These are phyloP conservation scores for Yamadazyma jaroonii DNA, from an alignment of 1,139 yeast species.

Conservation along the genomic window DNA sequence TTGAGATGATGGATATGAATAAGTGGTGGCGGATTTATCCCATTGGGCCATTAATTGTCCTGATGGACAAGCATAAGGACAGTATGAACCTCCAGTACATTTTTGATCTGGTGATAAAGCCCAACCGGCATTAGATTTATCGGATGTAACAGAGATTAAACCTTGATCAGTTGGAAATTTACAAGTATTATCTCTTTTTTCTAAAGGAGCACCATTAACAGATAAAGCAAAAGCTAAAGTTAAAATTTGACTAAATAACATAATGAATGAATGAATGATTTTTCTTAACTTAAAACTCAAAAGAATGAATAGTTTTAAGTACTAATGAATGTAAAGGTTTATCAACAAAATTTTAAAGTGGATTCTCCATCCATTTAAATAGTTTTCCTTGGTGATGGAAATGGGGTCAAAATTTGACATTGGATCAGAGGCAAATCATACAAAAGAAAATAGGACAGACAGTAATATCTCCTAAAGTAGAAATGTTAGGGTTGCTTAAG, in stretches of 20 bases:
- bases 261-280: slow-evolving; percentile 5
- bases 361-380: no score
- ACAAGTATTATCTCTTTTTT: slow-evolving; percentile 47
- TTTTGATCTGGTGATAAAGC: slow-evolving; percentile 77
- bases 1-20: slow-evolving; percentile 68
- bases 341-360: neutral
- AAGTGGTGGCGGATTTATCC: slow-evolving; percentile 60
- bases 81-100: slow-evolving; percentile 72
- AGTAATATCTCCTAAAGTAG: no score
- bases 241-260: slow-evolving; percentile 18
- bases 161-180: slow-evolving; percentile 64
- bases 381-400: no score
- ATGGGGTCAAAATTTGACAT: neutral
- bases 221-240: slow-evolving; percentile 19
- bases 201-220: slow-evolving; percentile 26
- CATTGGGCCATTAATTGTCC: slow-evolving; percentile 80
- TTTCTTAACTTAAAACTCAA: neutral
- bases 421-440: neutral
- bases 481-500: no score
- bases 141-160: slow-evolving; percentile 62
- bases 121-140: slow-evolving; percentile 74
- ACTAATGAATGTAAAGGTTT: slow-evolving; percentile 1
- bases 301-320: slow-evolving; percentile 1
- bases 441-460: neutral
- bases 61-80: slow-evolving; percentile 88